A percentile compares a stretch with the other conserved stretches of the same genome.
Conservation (phyloP, 345 rosid species). For the Murraya paniculata region DNA sequence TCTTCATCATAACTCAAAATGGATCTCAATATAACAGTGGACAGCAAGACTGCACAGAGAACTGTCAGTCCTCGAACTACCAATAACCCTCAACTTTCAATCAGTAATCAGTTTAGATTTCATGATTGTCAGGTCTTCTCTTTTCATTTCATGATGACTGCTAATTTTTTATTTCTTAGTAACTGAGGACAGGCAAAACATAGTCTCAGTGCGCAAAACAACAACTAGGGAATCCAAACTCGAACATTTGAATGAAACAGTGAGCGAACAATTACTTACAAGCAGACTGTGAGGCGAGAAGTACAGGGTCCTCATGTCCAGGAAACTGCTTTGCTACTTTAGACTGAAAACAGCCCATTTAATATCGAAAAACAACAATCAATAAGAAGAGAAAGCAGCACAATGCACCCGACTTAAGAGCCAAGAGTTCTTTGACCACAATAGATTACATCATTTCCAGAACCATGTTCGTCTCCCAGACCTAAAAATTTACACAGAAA, state of each 20-base stretch:
- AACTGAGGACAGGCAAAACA: neutral
- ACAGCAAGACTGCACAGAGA: neutral
- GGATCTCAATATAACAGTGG: neutral
- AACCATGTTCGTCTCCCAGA: slow-evolving; percentile 22
- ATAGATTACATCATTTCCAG: slow-evolving; percentile 15
- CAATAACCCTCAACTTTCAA: neutral
- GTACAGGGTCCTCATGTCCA: slow-evolving; percentile 85
- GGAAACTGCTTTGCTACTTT: slow-evolving; percentile 61
- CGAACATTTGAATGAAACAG: neutral
- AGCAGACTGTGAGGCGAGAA: slow-evolving; percentile 89
- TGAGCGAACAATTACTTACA: slow-evolving; percentile 46
- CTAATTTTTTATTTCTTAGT: neutral
- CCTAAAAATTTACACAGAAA: neutral
- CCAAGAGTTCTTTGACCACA: slow-evolving; percentile 24
- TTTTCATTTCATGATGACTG: neutral
- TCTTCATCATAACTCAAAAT: neutral
- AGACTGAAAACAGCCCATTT: slow-evolving; percentile 97
- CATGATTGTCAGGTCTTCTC: neutral
- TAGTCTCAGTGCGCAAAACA: neutral
- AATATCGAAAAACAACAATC: slow-evolving; percentile 24
- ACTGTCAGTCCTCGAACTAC: neutral
- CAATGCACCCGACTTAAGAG: slow-evolving; percentile 17
- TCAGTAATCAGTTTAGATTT: neutral
- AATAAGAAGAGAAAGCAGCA: neutral
- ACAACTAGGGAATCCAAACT: neutral